A percentile compares a stretch with the other conserved stretches of the same genome.
These are phyloP conservation scores for Kickxella alabastrina DNA, from an alignment of 192 early-diverging fungal genomes.

Conservation along the genomic window DNA sequence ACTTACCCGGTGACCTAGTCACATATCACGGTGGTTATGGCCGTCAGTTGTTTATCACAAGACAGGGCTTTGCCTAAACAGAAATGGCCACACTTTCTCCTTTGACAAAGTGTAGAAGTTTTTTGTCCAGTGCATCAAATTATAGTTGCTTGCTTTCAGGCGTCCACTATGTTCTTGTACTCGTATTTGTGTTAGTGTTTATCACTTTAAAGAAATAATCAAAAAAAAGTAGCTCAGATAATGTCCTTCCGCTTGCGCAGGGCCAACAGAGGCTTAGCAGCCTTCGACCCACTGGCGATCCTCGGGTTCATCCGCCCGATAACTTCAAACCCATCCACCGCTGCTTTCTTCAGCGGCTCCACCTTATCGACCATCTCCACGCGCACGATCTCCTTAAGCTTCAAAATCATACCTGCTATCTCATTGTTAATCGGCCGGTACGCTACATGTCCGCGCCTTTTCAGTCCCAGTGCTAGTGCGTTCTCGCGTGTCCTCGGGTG, in stretches of 20 bases:
- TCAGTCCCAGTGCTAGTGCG: conserved; percentile 54
- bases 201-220: too few relatives aligned
- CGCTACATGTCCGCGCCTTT: conserved; percentile 54
- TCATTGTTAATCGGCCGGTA: conserved; percentile 53
- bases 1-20: too few relatives aligned
- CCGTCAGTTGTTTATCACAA: too few relatives aligned
- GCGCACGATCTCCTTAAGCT: conserved; percentile 60
- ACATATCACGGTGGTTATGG: too few relatives aligned
- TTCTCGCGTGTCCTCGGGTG: conserved; percentile 48
- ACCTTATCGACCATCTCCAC: conserved; percentile 49
- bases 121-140: too few relatives aligned
- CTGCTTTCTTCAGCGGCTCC: conserved; percentile 17
- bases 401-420: conserved; percentile 59
- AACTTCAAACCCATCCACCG: conserved; percentile 38
- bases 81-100: too few relatives aligned
- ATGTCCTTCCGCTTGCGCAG: conserved; percentile 25
- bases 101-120: too few relatives aligned
- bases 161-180: too few relatives aligned
- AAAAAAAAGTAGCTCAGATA: too few relatives aligned
- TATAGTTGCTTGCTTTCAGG: not conserved
- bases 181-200: too few relatives aligned
- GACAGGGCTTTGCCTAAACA: too few relatives aligned
- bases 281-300: conserved; percentile 44
- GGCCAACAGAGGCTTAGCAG: conserved; percentile 43
- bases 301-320: conserved; percentile 42